These are phyloP conservation scores for Curvularia spicifera DNA, from an alignment of 2,329 filamentous ascomycete species.

Conservation along the genomic window DNA sequence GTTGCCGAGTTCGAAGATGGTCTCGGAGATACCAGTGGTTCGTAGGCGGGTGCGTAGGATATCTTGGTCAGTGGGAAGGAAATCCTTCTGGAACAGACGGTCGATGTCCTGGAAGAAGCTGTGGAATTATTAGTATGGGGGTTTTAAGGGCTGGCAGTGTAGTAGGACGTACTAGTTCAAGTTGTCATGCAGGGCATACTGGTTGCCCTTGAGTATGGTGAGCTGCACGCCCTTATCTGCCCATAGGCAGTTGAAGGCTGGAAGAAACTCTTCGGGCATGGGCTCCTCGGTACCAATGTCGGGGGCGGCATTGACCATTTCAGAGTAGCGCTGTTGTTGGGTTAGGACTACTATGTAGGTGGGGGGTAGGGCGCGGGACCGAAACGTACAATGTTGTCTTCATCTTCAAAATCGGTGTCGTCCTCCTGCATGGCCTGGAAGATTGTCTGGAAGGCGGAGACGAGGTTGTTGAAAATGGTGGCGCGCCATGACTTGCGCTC, in stretches of 20 bases:
- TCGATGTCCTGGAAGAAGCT: slow-evolving; percentile 81
- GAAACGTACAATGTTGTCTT: slow-evolving; percentile 74
- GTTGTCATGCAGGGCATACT: slow-evolving; percentile 96
- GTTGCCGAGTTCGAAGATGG: slow-evolving; percentile 87
- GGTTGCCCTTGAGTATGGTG: slow-evolving; percentile 92
- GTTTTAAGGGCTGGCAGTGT: background rate
- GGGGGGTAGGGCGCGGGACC: background rate
- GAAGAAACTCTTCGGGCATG: slow-evolving; percentile 77
- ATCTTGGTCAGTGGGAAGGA: slow-evolving; percentile 92
- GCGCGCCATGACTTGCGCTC: slow-evolving; percentile 94
- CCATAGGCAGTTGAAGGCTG: slow-evolving; percentile 86
- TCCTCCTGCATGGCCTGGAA: slow-evolving; percentile 90
- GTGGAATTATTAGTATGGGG: slow-evolving; percentile 24
- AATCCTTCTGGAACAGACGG: slow-evolving; percentile 69
- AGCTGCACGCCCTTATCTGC: slow-evolving; percentile 79
- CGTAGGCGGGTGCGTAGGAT: slow-evolving; percentile 87
- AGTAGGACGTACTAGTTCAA: slow-evolving; percentile 75
- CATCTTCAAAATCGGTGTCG: slow-evolving; percentile 76
- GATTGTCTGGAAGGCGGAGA: slow-evolving; percentile 90
- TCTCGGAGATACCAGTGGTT: slow-evolving; percentile 96
- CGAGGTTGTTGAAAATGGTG: slow-evolving; percentile 93
- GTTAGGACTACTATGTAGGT: slow-evolving; percentile 8
- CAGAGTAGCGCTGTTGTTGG: slow-evolving; percentile 71
- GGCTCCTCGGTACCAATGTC: slow-evolving; percentile 84
- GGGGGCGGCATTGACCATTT: slow-evolving; percentile 76